A percentile compares a stretch with the other conserved stretches of the same genome.
phyloP scores from a whole-genome alignment of 805 yeast genomes.

The Candida corydali region DNA sequence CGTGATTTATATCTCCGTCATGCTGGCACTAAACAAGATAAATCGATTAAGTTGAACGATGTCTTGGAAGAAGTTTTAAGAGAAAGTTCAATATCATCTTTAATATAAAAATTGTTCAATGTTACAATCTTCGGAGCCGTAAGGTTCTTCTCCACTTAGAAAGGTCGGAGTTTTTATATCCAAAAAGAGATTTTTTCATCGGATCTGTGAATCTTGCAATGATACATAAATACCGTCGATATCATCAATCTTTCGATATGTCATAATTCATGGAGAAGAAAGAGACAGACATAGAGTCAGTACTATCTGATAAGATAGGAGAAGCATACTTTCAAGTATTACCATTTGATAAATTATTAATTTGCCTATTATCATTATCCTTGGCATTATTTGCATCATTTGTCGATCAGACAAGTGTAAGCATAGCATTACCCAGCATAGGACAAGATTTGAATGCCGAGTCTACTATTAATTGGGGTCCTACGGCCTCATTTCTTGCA shows the following conservation, averaged over 20 bases:
- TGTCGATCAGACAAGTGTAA: conserved; percentile 47
- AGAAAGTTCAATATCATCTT: no score
- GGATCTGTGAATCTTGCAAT: conserved; percentile 1
- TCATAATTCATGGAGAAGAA: conserved; percentile 5
- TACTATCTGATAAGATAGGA: conserved; percentile 25
- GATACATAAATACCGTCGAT: conserved; percentile 1
- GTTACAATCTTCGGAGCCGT: conserved; percentile 1
- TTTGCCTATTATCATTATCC: conserved; percentile 35
- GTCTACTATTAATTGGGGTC: conserved; percentile 55
- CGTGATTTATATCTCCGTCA: no score
- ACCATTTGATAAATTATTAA: conserved; percentile 32
- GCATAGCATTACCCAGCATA: conserved; percentile 47
- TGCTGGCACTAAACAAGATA: no score
- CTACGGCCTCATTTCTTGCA: conserved; percentile 50
- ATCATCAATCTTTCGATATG: not conserved
- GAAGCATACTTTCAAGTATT: conserved; percentile 41
- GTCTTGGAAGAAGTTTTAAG: no score
- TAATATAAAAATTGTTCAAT: no score
- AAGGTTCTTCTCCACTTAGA: not conserved
- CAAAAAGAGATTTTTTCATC: not conserved
- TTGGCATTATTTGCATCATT: conserved; percentile 39
- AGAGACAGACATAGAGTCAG: conserved; percentile 2
- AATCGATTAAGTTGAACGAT: no score
- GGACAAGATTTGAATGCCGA: conserved; percentile 45
- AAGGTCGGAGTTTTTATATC: not conserved